phyloP scores from a whole-genome alignment of 148 eudicot genomes.

The Polygonum aviculare region DNA sequence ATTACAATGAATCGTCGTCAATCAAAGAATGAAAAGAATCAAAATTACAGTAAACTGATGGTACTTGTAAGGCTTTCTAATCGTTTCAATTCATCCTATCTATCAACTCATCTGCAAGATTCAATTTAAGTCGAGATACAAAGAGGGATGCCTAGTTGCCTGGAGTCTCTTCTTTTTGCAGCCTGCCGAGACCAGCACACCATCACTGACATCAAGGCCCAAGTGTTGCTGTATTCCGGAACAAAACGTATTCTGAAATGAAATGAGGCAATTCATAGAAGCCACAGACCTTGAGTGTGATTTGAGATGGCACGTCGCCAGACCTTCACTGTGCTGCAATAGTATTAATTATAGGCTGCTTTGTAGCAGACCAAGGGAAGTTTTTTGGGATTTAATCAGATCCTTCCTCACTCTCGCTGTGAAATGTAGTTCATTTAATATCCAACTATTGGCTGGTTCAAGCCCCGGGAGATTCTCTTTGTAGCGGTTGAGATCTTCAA shows the following conservation, averaged over 20 bases:
- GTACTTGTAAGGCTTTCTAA: neutral
- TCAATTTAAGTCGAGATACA: neutral
- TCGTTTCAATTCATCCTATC: neutral
- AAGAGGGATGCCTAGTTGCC: neutral
- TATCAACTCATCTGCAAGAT: constrained; percentile 3
- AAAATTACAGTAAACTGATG: neutral
- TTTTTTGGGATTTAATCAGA: neutral
- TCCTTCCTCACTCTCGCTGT: neutral
- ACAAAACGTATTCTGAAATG: neutral
- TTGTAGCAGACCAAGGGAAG: neutral
- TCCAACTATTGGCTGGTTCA: neutral
- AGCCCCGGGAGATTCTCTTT: neutral
- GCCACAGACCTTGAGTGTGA: neutral
- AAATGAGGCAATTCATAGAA: neutral
- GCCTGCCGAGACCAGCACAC: neutral
- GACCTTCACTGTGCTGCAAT: neutral
- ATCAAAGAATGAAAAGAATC: constrained; percentile 1
- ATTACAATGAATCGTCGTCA: neutral
- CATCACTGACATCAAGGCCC: neutral
- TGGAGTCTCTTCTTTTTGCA: neutral
- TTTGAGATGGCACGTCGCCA: neutral
- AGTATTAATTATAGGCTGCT: neutral
- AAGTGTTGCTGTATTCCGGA: neutral
- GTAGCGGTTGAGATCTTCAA: neutral
- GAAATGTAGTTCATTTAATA: neutral